A percentile compares a stretch with the other conserved stretches of the same genome.
phyloP scores from a whole-genome alignment of 768 basidiomycete genomes.

The Termitomyces sp. region DNA sequence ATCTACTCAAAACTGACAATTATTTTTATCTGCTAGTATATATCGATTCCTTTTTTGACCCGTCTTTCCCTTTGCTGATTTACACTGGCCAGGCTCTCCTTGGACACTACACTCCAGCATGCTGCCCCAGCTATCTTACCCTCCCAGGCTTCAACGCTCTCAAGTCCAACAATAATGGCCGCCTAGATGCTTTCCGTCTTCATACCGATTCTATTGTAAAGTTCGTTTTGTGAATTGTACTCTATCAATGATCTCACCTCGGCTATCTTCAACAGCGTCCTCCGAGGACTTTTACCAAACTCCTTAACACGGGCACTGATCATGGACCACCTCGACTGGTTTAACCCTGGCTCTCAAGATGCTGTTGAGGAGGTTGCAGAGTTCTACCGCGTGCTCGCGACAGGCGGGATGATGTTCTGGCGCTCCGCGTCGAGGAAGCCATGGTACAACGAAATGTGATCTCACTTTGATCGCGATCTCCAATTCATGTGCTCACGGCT shows the following conservation, averaged over 20 bases:
- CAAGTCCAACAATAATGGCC: constrained; percentile 41
- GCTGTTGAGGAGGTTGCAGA: constrained; percentile 53
- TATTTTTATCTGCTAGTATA: constrained; percentile 62
- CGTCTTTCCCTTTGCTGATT: background rate
- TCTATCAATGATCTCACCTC: background rate
- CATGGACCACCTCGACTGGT: constrained; percentile 73
- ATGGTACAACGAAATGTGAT: constrained; percentile 58
- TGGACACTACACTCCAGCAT: constrained; percentile 55
- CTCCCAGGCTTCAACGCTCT: constrained; percentile 56
- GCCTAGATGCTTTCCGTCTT: constrained; percentile 55
- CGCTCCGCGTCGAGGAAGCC: constrained; percentile 60
- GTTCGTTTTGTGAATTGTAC: constrained; percentile 30
- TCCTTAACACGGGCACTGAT: constrained; percentile 62
- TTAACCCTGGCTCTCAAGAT: constrained; percentile 43
- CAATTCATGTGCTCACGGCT: background rate
- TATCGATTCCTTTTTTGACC: constrained; percentile 1
- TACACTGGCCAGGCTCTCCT: constrained; percentile 32
- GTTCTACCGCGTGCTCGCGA: constrained; percentile 51
- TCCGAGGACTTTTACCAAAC: constrained; percentile 29
- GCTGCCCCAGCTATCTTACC: constrained; percentile 64
- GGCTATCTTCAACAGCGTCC: constrained; percentile 21
- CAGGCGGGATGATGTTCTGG: constrained; percentile 65
- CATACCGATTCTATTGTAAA: constrained; percentile 73
- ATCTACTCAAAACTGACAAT: constrained; percentile 58
- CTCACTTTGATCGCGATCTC: background rate